Evolutionary conservation across 176 grass and related monocot genomes (phyloP).

Genomic region (Cocos nucifera): DNA sequence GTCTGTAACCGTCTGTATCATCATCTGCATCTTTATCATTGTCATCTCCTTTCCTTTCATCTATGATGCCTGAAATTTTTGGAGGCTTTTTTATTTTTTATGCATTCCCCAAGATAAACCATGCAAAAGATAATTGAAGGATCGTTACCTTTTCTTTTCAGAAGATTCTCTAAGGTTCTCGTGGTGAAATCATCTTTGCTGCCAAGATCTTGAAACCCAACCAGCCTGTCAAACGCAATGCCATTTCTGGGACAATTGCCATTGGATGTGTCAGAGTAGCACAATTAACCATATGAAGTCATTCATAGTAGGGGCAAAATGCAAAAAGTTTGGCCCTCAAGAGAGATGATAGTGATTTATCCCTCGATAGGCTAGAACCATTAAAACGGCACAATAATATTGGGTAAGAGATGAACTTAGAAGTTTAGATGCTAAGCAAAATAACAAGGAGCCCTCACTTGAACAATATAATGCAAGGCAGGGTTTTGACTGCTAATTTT

Average conservation of each 20-base stretch:
- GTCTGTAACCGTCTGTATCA: constrained; percentile 30
- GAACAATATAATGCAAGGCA: constrained; percentile 80
- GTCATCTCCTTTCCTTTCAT: constrained; percentile 56
- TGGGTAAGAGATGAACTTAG: too few species aligned
- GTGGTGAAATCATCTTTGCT: constrained; percentile 83
- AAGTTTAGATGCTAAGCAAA: too few species aligned
- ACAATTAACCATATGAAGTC: too few species aligned
- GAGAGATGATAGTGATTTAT: too few species aligned
- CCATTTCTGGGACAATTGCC: constrained; percentile 50
- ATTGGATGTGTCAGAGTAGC: background rate
- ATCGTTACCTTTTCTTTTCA: constrained; percentile 64
- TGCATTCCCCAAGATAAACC: background rate
- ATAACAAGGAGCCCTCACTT: constrained; percentile 39
- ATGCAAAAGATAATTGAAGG: background rate
- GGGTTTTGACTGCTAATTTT: constrained; percentile 72
- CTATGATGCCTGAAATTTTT: constrained; percentile 62
- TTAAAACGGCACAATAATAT: too few species aligned
- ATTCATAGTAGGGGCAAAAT: too few species aligned
- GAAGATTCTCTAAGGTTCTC: constrained; percentile 59
- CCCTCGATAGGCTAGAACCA: too few species aligned
- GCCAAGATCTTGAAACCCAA: constrained; percentile 81
- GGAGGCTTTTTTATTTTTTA: background rate
- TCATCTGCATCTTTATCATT: constrained; percentile 29
- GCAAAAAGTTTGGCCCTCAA: too few species aligned
- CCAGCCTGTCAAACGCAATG: constrained; percentile 56